A percentile compares a stretch with the other conserved stretches of the same genome.
phyloP scores from a whole-genome alignment of 495 filamentous ascomycete genomes.

The Tetracladium setigerum region DNA sequence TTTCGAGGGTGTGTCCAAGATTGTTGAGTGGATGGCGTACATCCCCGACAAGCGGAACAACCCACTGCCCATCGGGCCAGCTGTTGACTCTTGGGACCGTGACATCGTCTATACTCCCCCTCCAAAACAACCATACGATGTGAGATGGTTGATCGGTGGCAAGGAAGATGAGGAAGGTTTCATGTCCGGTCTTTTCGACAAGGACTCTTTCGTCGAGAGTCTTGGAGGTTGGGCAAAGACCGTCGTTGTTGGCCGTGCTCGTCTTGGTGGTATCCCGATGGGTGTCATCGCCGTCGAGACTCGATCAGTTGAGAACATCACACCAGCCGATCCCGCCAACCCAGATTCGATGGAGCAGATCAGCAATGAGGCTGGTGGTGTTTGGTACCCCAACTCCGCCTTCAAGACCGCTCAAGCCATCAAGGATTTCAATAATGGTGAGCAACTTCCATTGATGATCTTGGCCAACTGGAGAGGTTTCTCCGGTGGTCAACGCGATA shows the following conservation, averaged over 20 bases:
- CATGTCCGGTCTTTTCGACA: constrained; percentile 88
- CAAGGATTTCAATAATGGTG: constrained; percentile 97
- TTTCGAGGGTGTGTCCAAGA: constrained; percentile 96
- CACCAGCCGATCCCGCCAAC: constrained; percentile 96
- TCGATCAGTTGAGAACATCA: constrained; percentile 91
- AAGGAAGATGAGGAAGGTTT: constrained; percentile 81
- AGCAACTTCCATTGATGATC: constrained; percentile 98
- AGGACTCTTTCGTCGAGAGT: constrained; percentile 91
- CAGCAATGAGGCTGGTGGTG: constrained; percentile 87
- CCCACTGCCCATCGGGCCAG: constrained; percentile 79
- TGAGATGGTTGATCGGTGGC: constrained; percentile 85
- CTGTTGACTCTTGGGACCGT: constrained; percentile 87
- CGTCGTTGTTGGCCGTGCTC: constrained; percentile 93
- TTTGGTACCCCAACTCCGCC: constrained; percentile 99
- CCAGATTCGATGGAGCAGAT: constrained; percentile 96
- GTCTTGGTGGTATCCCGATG: constrained; percentile 94
- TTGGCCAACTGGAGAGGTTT: constrained; percentile 99
- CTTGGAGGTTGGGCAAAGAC: constrained; percentile 96
- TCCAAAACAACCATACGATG: constrained; percentile 84
- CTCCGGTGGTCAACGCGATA: constrained; percentile 97
- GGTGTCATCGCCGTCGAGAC: constrained; percentile 98
- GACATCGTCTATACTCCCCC: constrained; percentile 82
- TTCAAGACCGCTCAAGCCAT: constrained; percentile 99
- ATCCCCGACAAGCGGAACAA: constrained; percentile 89
- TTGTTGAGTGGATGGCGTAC: constrained; percentile 95